Conservation (phyloP, 108 stramenopile genomes). For the Cyclotella baltica region DNA sequence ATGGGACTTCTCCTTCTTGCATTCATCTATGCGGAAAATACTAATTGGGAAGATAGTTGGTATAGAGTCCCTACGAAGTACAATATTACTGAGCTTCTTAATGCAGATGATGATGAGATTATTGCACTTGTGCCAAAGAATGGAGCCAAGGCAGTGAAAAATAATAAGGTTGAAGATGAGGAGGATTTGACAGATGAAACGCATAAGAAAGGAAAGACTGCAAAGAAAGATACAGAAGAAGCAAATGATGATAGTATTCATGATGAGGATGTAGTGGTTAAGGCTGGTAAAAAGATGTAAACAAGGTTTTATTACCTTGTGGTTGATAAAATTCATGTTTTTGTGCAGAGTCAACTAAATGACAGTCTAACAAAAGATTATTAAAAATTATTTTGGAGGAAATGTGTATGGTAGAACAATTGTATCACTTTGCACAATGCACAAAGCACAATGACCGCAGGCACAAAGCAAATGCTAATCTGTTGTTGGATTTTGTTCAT, state of each 20-base stretch:
- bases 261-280: not conserved
- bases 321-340: not conserved
- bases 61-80: conserved; percentile 26
- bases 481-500: too few relatives aligned
- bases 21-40: conserved; percentile 37
- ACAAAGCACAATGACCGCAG: too few relatives aligned
- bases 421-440: too few relatives aligned
- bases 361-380: not conserved
- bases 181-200: not conserved
- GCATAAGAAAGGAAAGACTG: conserved; percentile 1
- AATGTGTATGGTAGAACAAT: too few relatives aligned
- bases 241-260: conserved; percentile 5
- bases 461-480: too few relatives aligned
- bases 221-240: conserved; percentile 1
- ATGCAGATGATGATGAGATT: conserved; percentile 26
- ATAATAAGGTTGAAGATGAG: conserved; percentile 3
- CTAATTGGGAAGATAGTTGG: conserved; percentile 33
- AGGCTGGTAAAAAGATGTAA: conserved; percentile 9
- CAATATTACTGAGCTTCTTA: conserved; percentile 44
- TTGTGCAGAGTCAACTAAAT: not conserved
- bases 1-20: conserved; percentile 38
- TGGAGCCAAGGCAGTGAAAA: not conserved
- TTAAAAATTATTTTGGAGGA: too few relatives aligned
- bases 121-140: not conserved
- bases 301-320: not conserved